Percentiles rank a stretch among this genome's conserved stretches.
Conservation (phyloP, 768 basidiomycete species). For the Boletus rufocinnamomeus region DNA sequence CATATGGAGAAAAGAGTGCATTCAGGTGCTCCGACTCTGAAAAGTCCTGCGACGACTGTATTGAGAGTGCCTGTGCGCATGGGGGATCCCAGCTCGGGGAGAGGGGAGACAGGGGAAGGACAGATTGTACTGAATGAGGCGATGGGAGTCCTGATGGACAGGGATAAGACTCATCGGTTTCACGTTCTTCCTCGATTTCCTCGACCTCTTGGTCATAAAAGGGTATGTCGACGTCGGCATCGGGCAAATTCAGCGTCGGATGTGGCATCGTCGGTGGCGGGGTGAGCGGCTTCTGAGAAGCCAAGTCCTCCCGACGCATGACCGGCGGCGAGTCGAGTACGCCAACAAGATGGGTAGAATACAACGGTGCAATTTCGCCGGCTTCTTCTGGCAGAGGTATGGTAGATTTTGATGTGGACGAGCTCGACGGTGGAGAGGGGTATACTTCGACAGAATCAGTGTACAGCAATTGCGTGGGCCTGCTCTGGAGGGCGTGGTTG, state of each 20-base stretch:
- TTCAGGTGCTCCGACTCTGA: slow-evolving; percentile 19
- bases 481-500: slow-evolving; percentile 16
- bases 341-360: slow-evolving; percentile 33
- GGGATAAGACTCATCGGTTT: slow-evolving; percentile 24
- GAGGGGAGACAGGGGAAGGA: slow-evolving; percentile 35
- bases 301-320: slow-evolving; percentile 34
- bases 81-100: slow-evolving; percentile 37
- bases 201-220: slow-evolving; percentile 17
- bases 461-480: slow-evolving; percentile 17
- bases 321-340: slow-evolving; percentile 39
- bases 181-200: slow-evolving; percentile 21
- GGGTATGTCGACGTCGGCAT: slow-evolving; percentile 29
- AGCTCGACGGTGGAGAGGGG: slow-evolving; percentile 31
- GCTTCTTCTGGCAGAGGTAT: slow-evolving; percentile 31
- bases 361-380: slow-evolving; percentile 18
- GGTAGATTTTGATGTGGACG: slow-evolving; percentile 29
- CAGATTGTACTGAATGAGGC: slow-evolving; percentile 16
- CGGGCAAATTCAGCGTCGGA: slow-evolving; percentile 39
- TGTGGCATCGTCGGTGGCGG: slow-evolving; percentile 47
- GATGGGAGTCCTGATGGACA: slow-evolving; percentile 15
- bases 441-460: slow-evolving; percentile 27
- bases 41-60: slow-evolving; percentile 21
- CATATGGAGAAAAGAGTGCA: slow-evolving; percentile 21
- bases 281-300: slow-evolving; percentile 38
- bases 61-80: slow-evolving; percentile 11